A percentile compares a stretch with the other conserved stretches of the same genome.
Conservation (phyloP, 441 rosid species). For the Raphanus hybrid region DNA sequence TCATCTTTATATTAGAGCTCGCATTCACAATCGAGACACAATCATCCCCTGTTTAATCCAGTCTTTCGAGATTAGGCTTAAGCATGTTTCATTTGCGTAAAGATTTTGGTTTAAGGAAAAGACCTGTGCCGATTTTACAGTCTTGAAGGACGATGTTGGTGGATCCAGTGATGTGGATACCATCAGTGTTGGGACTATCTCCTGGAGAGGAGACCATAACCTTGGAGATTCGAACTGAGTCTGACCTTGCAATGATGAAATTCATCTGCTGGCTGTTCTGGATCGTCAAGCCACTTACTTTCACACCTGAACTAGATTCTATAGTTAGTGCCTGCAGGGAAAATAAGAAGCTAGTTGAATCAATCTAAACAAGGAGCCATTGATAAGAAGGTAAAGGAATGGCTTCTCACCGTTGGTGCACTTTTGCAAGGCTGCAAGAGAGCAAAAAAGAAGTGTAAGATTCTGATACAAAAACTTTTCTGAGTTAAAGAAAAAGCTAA, state of each 20-base stretch:
- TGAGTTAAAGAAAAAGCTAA: conserved; percentile 5
- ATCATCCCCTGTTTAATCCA: conserved; percentile 75
- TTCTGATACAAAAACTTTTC: conserved; percentile 6
- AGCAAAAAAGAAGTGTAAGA: conserved; percentile 42
- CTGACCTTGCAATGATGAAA: conserved; percentile 69
- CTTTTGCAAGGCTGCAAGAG: conserved; percentile 80
- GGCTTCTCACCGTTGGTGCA: conserved; percentile 80
- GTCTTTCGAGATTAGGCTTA: background rate
- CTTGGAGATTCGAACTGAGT: conserved; percentile 61
- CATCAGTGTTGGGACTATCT: conserved; percentile 97
- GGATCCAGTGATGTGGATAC: conserved; percentile 83
- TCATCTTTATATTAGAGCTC: conserved; percentile 81
- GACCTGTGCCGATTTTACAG: conserved; percentile 95
- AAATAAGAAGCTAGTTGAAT: conserved; percentile 13
- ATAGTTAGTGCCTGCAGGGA: conserved; percentile 83
- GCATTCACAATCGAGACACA: conserved; percentile 89
- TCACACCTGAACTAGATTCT: conserved; percentile 80
- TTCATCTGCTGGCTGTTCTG: conserved; percentile 95
- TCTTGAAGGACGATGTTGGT: conserved; percentile 79
- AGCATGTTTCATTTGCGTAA: background rate
- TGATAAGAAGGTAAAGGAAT: conserved; percentile 9
- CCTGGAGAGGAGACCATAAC: conserved; percentile 80
- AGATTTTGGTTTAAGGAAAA: conserved; percentile 6
- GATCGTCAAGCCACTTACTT: conserved; percentile 73
- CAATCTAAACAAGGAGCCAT: background rate